A percentile compares a stretch with the other conserved stretches of the same genome.
Evolutionary conservation across 1,284 basidiomycete genomes (phyloP).

Genomic region (Heliocybe sulcata): DNA sequence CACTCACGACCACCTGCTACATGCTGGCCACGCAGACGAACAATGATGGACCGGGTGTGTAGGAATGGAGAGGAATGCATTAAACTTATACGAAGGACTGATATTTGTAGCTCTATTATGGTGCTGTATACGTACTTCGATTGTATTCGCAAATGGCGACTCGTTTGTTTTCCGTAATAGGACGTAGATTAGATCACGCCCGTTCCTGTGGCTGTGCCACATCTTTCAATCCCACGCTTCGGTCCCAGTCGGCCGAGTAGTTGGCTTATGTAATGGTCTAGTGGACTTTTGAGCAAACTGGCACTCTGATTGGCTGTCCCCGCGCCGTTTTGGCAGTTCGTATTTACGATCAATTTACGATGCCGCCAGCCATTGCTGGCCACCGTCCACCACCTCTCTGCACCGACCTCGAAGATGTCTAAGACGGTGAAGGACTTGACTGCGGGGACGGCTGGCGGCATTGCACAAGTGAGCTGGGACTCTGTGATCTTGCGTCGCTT

Average conservation of each 20-base stretch:
- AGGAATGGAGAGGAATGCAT: neutral
- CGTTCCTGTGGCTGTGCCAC: neutral
- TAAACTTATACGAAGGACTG: neutral
- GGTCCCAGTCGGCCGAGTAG: neutral
- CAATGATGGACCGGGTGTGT: neutral
- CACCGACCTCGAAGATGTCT: neutral
- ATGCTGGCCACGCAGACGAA: neutral
- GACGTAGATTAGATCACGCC: neutral
- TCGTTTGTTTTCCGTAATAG: slow-evolving; percentile 1
- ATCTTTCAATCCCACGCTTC: neutral
- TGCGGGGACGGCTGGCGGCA: slow-evolving; percentile 82
- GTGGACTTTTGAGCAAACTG: neutral
- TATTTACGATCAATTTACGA: neutral
- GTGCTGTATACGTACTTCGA: neutral
- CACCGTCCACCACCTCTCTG: neutral
- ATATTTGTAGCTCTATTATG: slow-evolving; percentile 1
- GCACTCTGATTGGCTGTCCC: neutral
- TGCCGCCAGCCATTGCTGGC: neutral
- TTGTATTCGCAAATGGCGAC: neutral
- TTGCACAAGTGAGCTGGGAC: slow-evolving; percentile 63
- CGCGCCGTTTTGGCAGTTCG: neutral
- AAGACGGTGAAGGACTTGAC: slow-evolving; percentile 68
- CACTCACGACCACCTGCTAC: neutral
- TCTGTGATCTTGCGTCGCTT: slow-evolving; percentile 3
- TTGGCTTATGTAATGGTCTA: neutral